phyloP scores from a whole-genome alignment of 345 rosid genomes.

The Populus euphratica region DNA sequence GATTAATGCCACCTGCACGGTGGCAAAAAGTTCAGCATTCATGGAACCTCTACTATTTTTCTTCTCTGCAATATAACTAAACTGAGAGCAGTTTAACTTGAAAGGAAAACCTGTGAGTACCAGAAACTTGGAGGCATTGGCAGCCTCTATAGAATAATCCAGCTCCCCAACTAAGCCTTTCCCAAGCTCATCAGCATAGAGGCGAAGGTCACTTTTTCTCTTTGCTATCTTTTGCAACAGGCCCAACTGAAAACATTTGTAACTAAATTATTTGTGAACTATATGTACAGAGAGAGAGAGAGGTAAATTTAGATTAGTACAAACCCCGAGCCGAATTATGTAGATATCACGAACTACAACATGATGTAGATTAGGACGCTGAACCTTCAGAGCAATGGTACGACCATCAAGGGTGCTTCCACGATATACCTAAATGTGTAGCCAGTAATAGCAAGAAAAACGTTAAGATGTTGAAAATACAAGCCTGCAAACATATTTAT shows the following conservation, averaged over 20 bases:
- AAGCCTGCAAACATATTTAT: neutral
- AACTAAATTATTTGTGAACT: slow-evolving; percentile 19
- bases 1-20: neutral
- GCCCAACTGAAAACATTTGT: slow-evolving; percentile 55
- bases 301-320: slow-evolving; percentile 20
- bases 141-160: slow-evolving; percentile 82
- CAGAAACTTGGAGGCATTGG: slow-evolving; percentile 77
- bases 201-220: slow-evolving; percentile 76
- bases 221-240: slow-evolving; percentile 79
- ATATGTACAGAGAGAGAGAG: slow-evolving; percentile 10
- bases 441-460: slow-evolving; percentile 5
- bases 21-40: neutral
- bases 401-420: slow-evolving; percentile 71
- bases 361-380: slow-evolving; percentile 83
- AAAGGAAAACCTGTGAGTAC: slow-evolving; percentile 34
- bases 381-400: slow-evolving; percentile 89
- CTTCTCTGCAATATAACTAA: neutral
- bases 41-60: neutral
- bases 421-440: slow-evolving; percentile 59
- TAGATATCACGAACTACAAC: slow-evolving; percentile 83
- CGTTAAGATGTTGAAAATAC: neutral
- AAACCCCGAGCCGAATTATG: slow-evolving; percentile 85
- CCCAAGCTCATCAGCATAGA: slow-evolving; percentile 96
- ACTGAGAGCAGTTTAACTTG: neutral
- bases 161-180: slow-evolving; percentile 91